Evolutionary conservation across 208 protist genomes (phyloP).

Genomic region (Leishmania major): DNA sequence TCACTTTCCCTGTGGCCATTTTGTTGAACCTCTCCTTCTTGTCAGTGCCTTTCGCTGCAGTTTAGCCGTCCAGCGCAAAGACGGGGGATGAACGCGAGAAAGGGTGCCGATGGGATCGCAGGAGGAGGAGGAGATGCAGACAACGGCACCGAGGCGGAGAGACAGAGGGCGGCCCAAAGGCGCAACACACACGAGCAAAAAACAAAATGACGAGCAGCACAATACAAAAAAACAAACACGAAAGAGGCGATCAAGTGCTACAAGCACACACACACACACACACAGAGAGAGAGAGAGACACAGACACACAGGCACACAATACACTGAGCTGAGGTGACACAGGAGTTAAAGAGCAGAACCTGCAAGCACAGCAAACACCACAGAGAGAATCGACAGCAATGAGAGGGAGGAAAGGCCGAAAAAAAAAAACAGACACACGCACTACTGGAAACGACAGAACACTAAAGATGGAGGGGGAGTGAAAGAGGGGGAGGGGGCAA

Average conservation of each 20-base stretch:
- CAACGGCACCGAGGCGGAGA: background rate
- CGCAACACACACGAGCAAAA: background rate
- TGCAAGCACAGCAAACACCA: background rate
- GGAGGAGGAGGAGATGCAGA: background rate
- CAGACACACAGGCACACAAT: background rate
- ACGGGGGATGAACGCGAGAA: background rate
- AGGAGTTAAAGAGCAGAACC: background rate
- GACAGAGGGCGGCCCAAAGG: background rate
- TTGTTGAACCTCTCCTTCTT: background rate
- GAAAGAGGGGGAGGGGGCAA: background rate
- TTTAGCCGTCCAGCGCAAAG: background rate
- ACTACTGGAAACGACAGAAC: constrained; percentile 7
- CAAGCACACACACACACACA: background rate
- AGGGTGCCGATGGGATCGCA: background rate
- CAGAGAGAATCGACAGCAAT: background rate
- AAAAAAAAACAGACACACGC: background rate
- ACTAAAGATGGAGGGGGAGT: background rate
- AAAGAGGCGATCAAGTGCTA: constrained; percentile 1
- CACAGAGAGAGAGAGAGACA: background rate
- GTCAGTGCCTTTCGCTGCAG: background rate
- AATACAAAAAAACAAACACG: constrained; percentile 15
- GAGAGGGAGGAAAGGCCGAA: background rate
- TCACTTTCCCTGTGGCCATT: constrained; percentile 60
- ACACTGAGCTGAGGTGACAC: background rate
- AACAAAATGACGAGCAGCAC: background rate